Evolutionary conservation across 2,329 filamentous ascomycete genomes (phyloP), one percentile per base, ranked within the genome.

Genomic region (Cordyceps tenuipes): DNA sequence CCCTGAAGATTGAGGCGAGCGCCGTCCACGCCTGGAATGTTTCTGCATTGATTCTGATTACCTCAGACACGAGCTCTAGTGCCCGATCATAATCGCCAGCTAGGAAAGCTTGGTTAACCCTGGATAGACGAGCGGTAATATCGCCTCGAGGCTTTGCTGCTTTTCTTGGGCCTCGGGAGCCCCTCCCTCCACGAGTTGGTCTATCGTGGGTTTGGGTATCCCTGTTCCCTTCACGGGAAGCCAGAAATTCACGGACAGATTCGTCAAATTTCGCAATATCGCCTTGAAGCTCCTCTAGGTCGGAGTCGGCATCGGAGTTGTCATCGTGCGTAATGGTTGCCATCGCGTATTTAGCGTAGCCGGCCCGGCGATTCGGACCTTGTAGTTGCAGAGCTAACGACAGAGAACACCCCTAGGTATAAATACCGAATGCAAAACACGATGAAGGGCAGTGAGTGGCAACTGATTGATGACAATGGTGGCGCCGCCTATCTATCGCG

Each of bases 21-120:
- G 86, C 75, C 15, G 78, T 81, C 85, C 85, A 88, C 26, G 86
- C 85, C 64, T 83, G 79, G 63, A 85, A 79, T 1, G 83, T 87
- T 68, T 87, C 84, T 21, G 83, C 83, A 63, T 88, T 88, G 68
- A 88, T 85, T 55, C 84, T 79, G 66, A 88, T 86, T 61, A 87
- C 81, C 66, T 88, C 84, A 46, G 80, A 78, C 9, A 84, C 80
- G 23, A 82, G 75, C 17, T 80, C 78, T 41, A 84, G 74, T 5
- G 88, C 86, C 46, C 79, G 75, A 5, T 82, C 78, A 63, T 86
- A 85, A 21, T 86, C 78, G 29, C 80, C 77, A 10, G 80, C 76
- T 61, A 90, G 77, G 67, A 86, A 91, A 5, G 85, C 83, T 62
- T 86, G 79, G 61, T 85, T 89, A 3, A 89, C 89, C 67, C 82